These are phyloP conservation scores for Rhizopogon rudus DNA, from an alignment of 768 basidiomycete species.

Conservation along the genomic window DNA sequence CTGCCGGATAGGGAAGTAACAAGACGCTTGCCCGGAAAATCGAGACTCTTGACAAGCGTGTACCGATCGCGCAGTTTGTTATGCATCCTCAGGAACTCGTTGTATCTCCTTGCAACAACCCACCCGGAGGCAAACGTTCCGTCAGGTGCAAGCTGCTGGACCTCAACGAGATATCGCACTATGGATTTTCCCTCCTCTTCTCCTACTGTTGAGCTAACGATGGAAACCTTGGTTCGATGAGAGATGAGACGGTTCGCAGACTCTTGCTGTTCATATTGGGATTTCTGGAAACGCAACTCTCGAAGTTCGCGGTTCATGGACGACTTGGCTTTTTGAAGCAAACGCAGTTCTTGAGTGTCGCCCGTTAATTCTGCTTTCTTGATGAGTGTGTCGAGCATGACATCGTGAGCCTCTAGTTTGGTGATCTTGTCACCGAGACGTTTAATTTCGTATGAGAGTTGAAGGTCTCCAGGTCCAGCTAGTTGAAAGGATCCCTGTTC, in stretches of 20 bases:
- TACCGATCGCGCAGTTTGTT: slow-evolving; percentile 79
- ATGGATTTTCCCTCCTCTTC: slow-evolving; percentile 88
- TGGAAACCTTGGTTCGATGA: slow-evolving; percentile 77
- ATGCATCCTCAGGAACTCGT: slow-evolving; percentile 91
- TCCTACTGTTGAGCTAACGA: slow-evolving; percentile 76
- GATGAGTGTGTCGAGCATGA: slow-evolving; percentile 82
- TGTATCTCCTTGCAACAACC: slow-evolving; percentile 92
- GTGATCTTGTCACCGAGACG: slow-evolving; percentile 72
- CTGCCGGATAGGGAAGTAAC: slow-evolving; percentile 83
- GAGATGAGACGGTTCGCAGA: slow-evolving; percentile 83
- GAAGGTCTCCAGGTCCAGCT: slow-evolving; percentile 86
- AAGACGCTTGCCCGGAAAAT: slow-evolving; percentile 92
- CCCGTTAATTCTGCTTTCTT: slow-evolving; percentile 95
- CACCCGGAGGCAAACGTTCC: slow-evolving; percentile 81
- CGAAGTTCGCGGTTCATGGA: slow-evolving; percentile 80
- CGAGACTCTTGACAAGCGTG: slow-evolving; percentile 58
- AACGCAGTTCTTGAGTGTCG: slow-evolving; percentile 76
- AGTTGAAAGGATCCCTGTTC: slow-evolving; percentile 58
- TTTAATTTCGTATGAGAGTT: slow-evolving; percentile 81
- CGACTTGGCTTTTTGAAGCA: slow-evolving; percentile 78
- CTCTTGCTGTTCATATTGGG: slow-evolving; percentile 93
- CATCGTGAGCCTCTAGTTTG: slow-evolving; percentile 75
- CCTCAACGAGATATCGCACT: slow-evolving; percentile 87
- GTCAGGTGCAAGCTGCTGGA: slow-evolving; percentile 81
- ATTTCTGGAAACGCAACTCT: slow-evolving; percentile 83